Evolutionary conservation across 2,329 filamentous ascomycete species (phyloP), one percentile per base, ranked within the genome.

Genomic region (Dactylella cylindrospora): DNA sequence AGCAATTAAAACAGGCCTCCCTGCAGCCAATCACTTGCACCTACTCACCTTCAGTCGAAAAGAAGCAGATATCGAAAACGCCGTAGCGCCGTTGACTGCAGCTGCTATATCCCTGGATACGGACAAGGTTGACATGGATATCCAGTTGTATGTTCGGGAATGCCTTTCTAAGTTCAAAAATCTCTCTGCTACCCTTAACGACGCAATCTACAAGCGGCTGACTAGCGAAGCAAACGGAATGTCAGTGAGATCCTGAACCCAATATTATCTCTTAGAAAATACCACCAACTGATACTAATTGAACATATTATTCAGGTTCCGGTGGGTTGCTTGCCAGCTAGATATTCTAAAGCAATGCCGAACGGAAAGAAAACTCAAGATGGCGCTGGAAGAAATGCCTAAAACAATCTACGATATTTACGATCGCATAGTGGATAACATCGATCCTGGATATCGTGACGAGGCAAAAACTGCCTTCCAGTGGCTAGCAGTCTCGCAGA

Each of bases 311-410:
- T 70, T 47, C 46, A 74, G 70, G 66, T 76, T 70, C 64, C 70
- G 69, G 40, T 73, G 71, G 72, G 72, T 71, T 0, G 69, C 70
- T 31, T 73, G 72, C 43, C 71, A 73, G 53, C 65, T 73, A 20
- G 66, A 68, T 32, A 68, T 67, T 33, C 51, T 74, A 0, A 52
- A 52, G 2, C 19, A 45, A 13, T 67, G 65, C 17, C 54, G 57
- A 43, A 47, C 51, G 29, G 41, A 41, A 68, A 65, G 36, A 19
- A 67, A 35, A 17, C 71, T 67, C 41, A 62, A 65, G 35, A 69
- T 67, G 66, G 69, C 68, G 59, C 73, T 72, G 9, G 65, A 70
- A 29, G 60, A 60, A 19, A 67, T 74, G 3, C 70, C 74, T 1
- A 70, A 55, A 38, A 68, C 65, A 12, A 54, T 75, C 9, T 68